Evolutionary conservation across 78 protist species (phyloP), one percentile per base, ranked within the genome.

Genomic region (Cavenderia fasciculata): DNA sequence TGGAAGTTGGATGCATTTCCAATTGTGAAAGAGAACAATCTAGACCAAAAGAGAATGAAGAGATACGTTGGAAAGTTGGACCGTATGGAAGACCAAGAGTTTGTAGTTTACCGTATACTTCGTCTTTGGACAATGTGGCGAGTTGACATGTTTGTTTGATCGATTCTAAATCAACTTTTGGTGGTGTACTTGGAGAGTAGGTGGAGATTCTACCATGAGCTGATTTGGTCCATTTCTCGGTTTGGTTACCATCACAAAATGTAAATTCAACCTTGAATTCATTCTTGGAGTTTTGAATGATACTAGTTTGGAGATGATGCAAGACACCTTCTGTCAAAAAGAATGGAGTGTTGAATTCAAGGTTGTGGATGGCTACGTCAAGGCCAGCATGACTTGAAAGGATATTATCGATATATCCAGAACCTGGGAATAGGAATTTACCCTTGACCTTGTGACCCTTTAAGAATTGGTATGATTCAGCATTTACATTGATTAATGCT

Each of bases 391-490:
- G 65, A 18, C 33, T 31, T 40, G 52, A 56, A 1, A 62, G 1
- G 5, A 78, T 46, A 29, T 52, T 78, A 40, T 78, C 88, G 52
- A 78, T 65, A 40, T 78, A 78, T 29, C 88, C 88, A 38, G 76
- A 19, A 23, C 76, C 88, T 52, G 88, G 87, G 76, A 78, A 78
- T 6, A 78, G n/a, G 44, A 65, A 78, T 66, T 78, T 62, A 38
- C 88, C 88, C 27, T 78, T 78, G 25, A 78, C 65, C 41, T 65
- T 78, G 59, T 78, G 88, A 40, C 88, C 88, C 49, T 78, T 78
- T 4, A 65, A 57, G 73, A 49, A 78, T 29, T 62, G 52, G 41
- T 46, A 69, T 4, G 88, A 56, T n/a, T 56, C 62, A 38, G 36
- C 34, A 5, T 29, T 66, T 5, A 78, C 21, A 66, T 78, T 61